Evolutionary conservation across 768 basidiomycete species (phyloP).

Genomic region (Naganishia onofrii): DNA sequence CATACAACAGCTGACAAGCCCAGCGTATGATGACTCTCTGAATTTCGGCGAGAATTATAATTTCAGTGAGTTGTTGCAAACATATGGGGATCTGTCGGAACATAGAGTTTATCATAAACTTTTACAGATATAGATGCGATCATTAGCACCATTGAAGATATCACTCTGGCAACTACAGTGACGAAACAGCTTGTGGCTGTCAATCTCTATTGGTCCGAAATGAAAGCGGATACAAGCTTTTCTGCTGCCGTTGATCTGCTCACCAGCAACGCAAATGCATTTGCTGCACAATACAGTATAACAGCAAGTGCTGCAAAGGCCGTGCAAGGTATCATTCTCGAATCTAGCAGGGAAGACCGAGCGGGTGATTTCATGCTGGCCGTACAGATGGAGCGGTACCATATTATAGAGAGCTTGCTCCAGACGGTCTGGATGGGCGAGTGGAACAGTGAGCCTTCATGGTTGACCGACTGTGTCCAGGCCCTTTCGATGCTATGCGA

Average conservation of each 20-base stretch:
- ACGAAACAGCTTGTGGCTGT: conserved; percentile 10
- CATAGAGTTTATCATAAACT: too few relatives aligned
- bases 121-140: conserved; percentile 6
- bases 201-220: conserved; percentile 25
- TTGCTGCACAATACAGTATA: conserved; percentile 6
- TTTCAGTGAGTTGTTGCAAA: conserved; percentile 17
- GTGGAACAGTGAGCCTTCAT: conserved; percentile 8
- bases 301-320: conserved; percentile 19
- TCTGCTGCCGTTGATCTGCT: conserved; percentile 10
- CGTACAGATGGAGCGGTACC: conserved; percentile 23
- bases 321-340: conserved; percentile 4
- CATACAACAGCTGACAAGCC: conserved; percentile 16
- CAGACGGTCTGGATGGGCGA: conserved; percentile 23
- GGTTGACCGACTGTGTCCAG: conserved; percentile 11
- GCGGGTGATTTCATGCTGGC: conserved; percentile 22
- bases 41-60: conserved; percentile 22
- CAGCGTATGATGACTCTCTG: conserved; percentile 3
- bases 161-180: conserved; percentile 1
- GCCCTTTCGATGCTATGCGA: conserved; percentile 23
- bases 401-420: conserved; percentile 24
- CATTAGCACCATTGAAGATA: background rate
- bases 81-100: too few relatives aligned
- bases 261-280: conserved; percentile 14
- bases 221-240: conserved; percentile 20
- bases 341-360: conserved; percentile 19